Evolutionary conservation across 2,329 filamentous ascomycete species (phyloP), one percentile per base, ranked within the genome.

Genomic region (Sarocladium kiliense): DNA sequence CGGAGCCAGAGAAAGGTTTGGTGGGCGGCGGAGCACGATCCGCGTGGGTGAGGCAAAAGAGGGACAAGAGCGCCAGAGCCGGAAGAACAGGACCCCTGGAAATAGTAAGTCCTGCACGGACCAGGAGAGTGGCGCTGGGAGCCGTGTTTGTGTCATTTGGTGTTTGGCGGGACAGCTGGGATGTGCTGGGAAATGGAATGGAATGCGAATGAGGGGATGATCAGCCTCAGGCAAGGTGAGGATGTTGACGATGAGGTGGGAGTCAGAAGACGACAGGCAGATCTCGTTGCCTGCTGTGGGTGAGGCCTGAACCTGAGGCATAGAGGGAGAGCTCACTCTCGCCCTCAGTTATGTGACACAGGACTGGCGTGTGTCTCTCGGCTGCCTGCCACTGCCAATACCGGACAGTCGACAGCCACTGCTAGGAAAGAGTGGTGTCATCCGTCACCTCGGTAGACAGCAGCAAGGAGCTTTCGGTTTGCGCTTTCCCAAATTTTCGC

Each of bases 61-160:
- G 19, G 7, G 23, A 30, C n/a, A n/a, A 21, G 42, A 25, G 12
- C 30, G 30, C 30, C 30, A 32, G 12, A 18, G 44, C 23, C 23
- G 44, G 44, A 47, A 47, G 44, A 47, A n/a, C 7, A 47, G 25
- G 44, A 47, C 44, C 44, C 41, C 44, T 47, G 44, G 44, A 44
- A 27, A 47, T 16, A 27, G 3, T 9, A 23, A 12, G 11, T 16
- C n/a, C 27, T 19, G 47, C 47, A 36, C 27, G 18, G 47, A 51
- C 47, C 47, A 51, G 12, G 27, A 10, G 23, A 25, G 47, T 36
- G 47, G 30, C 47, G n/a, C 27, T 49, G 23, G 44, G 10, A 51
- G 27, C n/a, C n/a, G 4, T 36, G 47, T 21, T 51, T 51, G 26
- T 34, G 47, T 51, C 26, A 51, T 34, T 36, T 51, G 44, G 23